Conservation (phyloP, 139 green algal genomes). For the Chlamydomonas eustigma region DNA sequence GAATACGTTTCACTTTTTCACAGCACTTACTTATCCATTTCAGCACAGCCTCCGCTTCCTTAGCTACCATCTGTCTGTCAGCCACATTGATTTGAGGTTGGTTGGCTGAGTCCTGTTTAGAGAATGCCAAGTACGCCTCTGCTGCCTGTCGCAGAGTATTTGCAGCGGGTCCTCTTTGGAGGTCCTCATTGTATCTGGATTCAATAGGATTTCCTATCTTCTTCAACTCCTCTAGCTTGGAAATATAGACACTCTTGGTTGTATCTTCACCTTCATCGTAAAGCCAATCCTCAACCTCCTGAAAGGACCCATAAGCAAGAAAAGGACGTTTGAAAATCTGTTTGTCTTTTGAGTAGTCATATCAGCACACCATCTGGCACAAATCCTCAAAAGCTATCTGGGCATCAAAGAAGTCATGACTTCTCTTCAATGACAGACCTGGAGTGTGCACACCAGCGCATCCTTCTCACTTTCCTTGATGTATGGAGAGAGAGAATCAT, state of each 20-base stretch:
- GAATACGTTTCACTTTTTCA: too few relatives aligned
- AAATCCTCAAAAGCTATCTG: too few relatives aligned
- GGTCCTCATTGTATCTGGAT: background rate
- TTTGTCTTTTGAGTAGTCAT: too few relatives aligned
- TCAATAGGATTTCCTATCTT: constrained; percentile 59
- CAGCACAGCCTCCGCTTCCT: background rate
- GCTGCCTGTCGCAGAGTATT: constrained; percentile 35
- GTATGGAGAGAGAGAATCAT: constrained; percentile 56
- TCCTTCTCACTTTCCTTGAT: constrained; percentile 61
- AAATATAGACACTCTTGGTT: constrained; percentile 84
- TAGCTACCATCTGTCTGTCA: constrained; percentile 69
- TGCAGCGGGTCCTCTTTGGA: background rate
- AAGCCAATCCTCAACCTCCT: constrained; percentile 92
- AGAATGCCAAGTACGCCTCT: constrained; percentile 52
- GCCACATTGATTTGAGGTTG: constrained; percentile 78
- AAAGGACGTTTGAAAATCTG: background rate
- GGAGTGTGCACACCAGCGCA: constrained; percentile 58
- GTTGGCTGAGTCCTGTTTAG: constrained; percentile 26
- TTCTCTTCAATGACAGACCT: too few relatives aligned
- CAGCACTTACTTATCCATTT: constrained; percentile 8
- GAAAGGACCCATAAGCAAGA: background rate
- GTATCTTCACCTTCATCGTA: constrained; percentile 98
- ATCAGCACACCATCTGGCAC: too few relatives aligned
- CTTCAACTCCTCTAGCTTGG: constrained; percentile 86
- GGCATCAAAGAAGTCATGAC: too few relatives aligned